Percentiles rank a stretch among this genome's conserved stretches.
phyloP scores from a whole-genome alignment of 176 grass and related monocot genomes.

The Alopecurus myosuroides region DNA sequence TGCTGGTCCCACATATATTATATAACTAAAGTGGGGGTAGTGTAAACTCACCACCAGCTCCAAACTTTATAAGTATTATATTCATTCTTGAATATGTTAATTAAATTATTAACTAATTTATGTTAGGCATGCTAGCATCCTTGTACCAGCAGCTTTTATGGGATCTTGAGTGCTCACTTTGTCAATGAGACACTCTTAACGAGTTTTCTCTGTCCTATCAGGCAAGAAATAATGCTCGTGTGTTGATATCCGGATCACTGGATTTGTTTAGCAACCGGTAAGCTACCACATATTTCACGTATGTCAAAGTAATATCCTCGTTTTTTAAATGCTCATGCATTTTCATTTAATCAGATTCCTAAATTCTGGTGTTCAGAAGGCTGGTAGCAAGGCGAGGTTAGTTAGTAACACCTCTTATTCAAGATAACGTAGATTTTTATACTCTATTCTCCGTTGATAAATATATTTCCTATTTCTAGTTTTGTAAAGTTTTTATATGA shows the following conservation, averaged over 20 bases:
- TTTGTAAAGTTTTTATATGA: background rate
- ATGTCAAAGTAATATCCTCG: background rate
- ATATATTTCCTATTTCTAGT: background rate
- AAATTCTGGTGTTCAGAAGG: constrained; percentile 78
- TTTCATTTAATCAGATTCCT: constrained; percentile 53
- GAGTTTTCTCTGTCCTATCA: constrained; percentile 29
- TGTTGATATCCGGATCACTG: constrained; percentile 83
- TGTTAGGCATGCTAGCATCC: background rate
- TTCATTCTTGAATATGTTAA: background rate
- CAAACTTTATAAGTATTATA: too few species aligned
- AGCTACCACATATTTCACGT: background rate
- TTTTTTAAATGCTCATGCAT: background rate
- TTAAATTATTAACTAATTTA: background rate
- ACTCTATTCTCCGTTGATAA: background rate
- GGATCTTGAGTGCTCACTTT: background rate
- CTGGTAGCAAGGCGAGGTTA: constrained; percentile 64
- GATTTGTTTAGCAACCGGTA: constrained; percentile 93
- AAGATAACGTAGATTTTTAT: background rate
- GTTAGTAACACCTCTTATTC: background rate
- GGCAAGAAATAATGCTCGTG: constrained; percentile 93
- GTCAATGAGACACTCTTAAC: background rate
- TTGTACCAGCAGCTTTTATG: constrained; percentile 2
- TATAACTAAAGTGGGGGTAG: too few species aligned
- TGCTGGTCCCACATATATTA: too few species aligned
- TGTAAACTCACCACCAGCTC: too few species aligned